Percentiles rank a stretch among this genome's conserved stretches.
phyloP scores from a whole-genome alignment of 495 filamentous ascomycete genomes.

The Pyrenula aspistea region DNA sequence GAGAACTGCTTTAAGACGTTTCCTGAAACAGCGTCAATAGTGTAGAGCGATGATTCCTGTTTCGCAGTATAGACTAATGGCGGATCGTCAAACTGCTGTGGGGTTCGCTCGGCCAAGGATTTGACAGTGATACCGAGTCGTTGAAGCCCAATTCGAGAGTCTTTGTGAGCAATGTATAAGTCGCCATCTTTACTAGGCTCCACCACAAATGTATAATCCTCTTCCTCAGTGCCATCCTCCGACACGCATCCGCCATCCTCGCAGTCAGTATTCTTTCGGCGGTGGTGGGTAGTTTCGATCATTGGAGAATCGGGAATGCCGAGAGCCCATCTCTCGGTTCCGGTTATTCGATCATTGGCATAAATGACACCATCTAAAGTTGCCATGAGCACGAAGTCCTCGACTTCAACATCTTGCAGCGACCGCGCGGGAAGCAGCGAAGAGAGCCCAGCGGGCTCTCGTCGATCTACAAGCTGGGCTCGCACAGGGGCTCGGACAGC shows the following conservation, averaged over 20 bases:
- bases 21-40: conserved; percentile 75
- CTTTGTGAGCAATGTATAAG: conserved; percentile 76
- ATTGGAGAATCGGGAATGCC: conserved; percentile 67
- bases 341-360: conserved; percentile 81
- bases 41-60: conserved; percentile 71
- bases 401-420: conserved; percentile 97
- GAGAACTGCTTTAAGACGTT: conserved; percentile 53
- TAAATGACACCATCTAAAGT: conserved; percentile 96
- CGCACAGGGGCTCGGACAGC: conserved; percentile 84
- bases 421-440: conserved; percentile 82
- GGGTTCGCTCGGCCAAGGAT: conserved; percentile 58
- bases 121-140: conserved; percentile 66
- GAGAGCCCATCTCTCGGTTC: conserved; percentile 70
- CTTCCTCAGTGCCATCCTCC: conserved; percentile 44
- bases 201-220: conserved; percentile 91
- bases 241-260: conserved; percentile 5
- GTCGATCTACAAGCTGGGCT: conserved; percentile 66
- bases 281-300: conserved; percentile 80
- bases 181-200: conserved; percentile 81
- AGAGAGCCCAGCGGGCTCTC: conserved; percentile 53
- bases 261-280: conserved; percentile 47
- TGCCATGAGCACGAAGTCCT: conserved; percentile 99
- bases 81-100: conserved; percentile 51
- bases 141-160: conserved; percentile 44
- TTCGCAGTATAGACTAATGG: conserved; percentile 70